Conservation (phyloP, 2,329 filamentous ascomycete genomes). For the Hypoxylon sp. region DNA sequence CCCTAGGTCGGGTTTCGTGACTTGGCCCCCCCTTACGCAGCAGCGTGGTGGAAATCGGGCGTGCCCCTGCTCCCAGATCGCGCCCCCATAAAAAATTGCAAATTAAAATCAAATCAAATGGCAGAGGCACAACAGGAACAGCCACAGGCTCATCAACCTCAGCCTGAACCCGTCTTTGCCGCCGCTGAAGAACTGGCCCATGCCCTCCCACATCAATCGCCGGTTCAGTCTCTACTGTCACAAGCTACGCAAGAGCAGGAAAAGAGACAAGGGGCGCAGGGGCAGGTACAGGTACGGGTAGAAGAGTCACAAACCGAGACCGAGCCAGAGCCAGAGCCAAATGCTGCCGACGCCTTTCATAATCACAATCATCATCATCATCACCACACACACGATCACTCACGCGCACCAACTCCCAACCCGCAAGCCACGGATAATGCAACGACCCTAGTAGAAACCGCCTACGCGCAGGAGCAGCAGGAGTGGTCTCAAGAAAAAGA, state of each 20-base stretch:
- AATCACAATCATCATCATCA: neutral
- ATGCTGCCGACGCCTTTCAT: constrained; percentile 40
- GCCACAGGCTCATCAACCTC: constrained; percentile 48
- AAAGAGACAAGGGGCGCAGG: constrained; percentile 38
- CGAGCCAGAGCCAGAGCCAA: constrained; percentile 39
- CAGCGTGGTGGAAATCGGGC: constrained; percentile 41
- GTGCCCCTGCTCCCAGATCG: constrained; percentile 48
- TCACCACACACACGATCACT: constrained; percentile 37
- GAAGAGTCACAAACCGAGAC: too few relatives aligned
- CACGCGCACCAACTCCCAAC: constrained; percentile 39
- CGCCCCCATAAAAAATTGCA: constrained; percentile 47
- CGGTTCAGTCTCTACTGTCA: constrained; percentile 38
- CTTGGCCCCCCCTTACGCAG: constrained; percentile 45
- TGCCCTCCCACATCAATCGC: constrained; percentile 41
- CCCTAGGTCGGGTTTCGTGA: constrained; percentile 45
- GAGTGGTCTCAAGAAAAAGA: constrained; percentile 40
- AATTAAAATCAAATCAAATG: constrained; percentile 51
- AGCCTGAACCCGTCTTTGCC: constrained; percentile 46
- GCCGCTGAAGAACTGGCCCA: constrained; percentile 45
- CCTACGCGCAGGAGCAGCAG: constrained; percentile 41
- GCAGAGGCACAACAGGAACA: constrained; percentile 49
- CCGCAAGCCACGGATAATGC: constrained; percentile 41
- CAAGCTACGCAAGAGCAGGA: constrained; percentile 41
- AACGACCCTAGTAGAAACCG: constrained; percentile 38
- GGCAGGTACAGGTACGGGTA: constrained; percentile 40